Evolutionary conservation across 129 eudicot species (phyloP).

Genomic region (Flaveria ramosissima): DNA sequence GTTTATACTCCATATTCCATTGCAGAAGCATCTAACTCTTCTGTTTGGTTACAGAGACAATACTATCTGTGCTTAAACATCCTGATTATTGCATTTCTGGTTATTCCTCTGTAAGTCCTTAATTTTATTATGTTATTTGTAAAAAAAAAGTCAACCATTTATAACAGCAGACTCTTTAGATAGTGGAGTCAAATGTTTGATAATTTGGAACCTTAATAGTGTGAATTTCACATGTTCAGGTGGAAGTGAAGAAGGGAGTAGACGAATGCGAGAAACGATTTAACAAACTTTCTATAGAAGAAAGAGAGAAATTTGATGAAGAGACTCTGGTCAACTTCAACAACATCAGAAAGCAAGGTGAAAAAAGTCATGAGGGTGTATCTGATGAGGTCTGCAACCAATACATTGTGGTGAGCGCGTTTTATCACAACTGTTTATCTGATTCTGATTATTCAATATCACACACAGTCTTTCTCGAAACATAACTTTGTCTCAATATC

Average conservation of each 20-base stretch:
- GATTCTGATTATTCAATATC: neutral
- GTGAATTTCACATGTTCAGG: conserved; percentile 38
- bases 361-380: conserved; percentile 37
- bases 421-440: neutral
- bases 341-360: conserved; percentile 56
- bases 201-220: conserved; percentile 3
- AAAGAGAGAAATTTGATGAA: conserved; percentile 83
- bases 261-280: conserved; percentile 73
- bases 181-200: neutral
- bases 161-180: neutral
- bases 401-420: conserved; percentile 75
- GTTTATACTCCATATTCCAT: neutral
- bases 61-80: conserved; percentile 72
- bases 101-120: conserved; percentile 71
- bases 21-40: neutral
- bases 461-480: neutral
- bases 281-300: conserved; percentile 72
- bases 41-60: conserved; percentile 61
- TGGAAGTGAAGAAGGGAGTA: conserved; percentile 54
- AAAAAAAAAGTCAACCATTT: neutral
- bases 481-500: no score
- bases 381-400: conserved; percentile 60
- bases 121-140: neutral
- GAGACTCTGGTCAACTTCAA: conserved; percentile 83
- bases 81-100: conserved; percentile 82